phyloP scores from a whole-genome alignment of 164 flowering plant genomes.

The Taxillus chinensis region DNA sequence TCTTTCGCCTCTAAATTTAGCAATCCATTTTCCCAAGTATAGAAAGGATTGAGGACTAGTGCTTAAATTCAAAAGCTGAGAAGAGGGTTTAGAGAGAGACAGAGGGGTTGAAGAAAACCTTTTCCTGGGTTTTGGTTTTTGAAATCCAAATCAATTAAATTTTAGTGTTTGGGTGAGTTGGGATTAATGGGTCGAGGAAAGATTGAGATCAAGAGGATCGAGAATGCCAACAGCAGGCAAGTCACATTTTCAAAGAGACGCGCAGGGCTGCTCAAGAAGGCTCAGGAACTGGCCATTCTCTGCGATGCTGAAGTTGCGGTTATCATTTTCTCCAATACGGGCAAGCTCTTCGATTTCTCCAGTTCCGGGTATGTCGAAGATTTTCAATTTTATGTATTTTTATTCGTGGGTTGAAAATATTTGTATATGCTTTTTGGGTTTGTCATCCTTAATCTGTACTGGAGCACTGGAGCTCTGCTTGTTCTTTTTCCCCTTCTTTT shows the following conservation, averaged over 20 bases:
- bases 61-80: neutral
- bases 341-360: conserved; percentile 67
- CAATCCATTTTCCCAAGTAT: conserved; percentile 20
- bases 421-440: neutral
- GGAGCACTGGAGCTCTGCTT: too few relatives aligned
- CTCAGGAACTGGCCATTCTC: conserved; percentile 52
- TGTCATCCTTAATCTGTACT: too few relatives aligned
- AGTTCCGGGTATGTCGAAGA: conserved; percentile 35
- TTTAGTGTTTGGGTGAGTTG: conserved; percentile 3
- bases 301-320: conserved; percentile 81
- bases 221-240: conserved; percentile 68
- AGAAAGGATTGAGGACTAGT: neutral
- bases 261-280: conserved; percentile 66
- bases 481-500: too few relatives aligned
- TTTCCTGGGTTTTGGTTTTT: neutral
- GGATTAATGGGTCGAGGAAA: conserved; percentile 64
- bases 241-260: conserved; percentile 84
- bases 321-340: conserved; percentile 68
- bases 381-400: conserved; percentile 2
- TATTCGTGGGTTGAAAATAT: neutral
- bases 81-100: neutral
- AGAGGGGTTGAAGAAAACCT: neutral
- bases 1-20: conserved; percentile 24
- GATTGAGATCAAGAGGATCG: conserved; percentile 82
- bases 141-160: conserved; percentile 3